phyloP scores from a whole-genome alignment of 2,329 filamentous ascomycete genomes.

The Ceratocystis diversiconidia region DNA sequence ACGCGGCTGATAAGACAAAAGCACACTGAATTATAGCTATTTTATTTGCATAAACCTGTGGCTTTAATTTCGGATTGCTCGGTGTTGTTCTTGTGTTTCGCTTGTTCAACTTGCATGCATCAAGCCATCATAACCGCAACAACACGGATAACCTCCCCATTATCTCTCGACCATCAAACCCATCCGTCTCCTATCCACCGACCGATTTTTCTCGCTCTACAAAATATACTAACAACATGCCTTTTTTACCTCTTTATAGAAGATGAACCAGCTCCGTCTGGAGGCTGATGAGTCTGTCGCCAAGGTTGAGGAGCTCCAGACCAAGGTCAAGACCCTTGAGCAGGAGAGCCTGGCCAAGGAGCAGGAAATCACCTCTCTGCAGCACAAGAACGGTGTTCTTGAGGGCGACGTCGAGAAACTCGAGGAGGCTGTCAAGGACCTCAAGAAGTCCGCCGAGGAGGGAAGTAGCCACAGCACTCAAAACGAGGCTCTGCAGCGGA shows the following conservation, averaged over 20 bases:
- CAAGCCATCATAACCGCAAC: not conserved
- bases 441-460: conserved; percentile 75
- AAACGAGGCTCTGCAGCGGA: conserved; percentile 82
- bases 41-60: not conserved
- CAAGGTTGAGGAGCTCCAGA: conserved; percentile 76
- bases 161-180: not conserved
- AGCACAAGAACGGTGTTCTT: conserved; percentile 87
- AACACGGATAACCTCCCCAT: not conserved
- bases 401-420: conserved; percentile 88
- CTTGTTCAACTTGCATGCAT: not conserved
- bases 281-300: conserved; percentile 75
- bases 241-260: conserved; percentile 37
- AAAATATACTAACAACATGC: conserved; percentile 9
- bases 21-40: not conserved
- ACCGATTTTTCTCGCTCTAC: not conserved
- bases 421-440: conserved; percentile 67
- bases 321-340: conserved; percentile 78
- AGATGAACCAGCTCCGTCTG: conserved; percentile 87
- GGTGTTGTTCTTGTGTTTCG: not conserved
- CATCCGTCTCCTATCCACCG: not conserved
- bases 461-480: conserved; percentile 71
- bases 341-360: conserved; percentile 94
- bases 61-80: not conserved
- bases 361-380: conserved; percentile 91
- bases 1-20: not conserved